phyloP scores from a whole-genome alignment of 2,329 filamentous ascomycete species.

The Thelonectria olida region DNA sequence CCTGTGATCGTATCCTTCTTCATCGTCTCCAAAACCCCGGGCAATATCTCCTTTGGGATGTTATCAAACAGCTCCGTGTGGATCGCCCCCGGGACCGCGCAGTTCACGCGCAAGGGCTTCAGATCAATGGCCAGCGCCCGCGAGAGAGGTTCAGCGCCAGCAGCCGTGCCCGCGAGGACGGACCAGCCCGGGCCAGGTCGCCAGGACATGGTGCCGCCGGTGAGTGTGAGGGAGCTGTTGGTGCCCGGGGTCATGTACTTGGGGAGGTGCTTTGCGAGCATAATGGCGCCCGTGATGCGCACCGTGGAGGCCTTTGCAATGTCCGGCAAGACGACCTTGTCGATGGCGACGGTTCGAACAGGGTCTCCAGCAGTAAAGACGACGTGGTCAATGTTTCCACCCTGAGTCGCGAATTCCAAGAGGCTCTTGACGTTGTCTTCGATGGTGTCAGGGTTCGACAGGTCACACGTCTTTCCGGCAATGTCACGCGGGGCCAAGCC shows the following conservation, averaged over 20 bases:
- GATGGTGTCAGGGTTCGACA: conserved; percentile 25
- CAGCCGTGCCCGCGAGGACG: conserved; percentile 57
- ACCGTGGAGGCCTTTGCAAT: conserved; percentile 56
- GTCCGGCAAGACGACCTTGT: conserved; percentile 50
- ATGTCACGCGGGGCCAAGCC: conserved; percentile 47
- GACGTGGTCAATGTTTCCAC: conserved; percentile 65
- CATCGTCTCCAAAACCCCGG: conserved; percentile 19
- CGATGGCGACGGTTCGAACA: conserved; percentile 47
- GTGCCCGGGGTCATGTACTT: conserved; percentile 53
- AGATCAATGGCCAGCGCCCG: conserved; percentile 69
- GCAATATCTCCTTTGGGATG: conserved; percentile 26
- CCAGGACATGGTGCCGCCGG: conserved; percentile 61
- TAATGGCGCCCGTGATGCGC: conserved; percentile 59
- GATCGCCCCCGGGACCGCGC: conserved; percentile 64
- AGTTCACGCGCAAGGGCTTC: conserved; percentile 70
- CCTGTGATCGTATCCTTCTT: conserved; percentile 29
- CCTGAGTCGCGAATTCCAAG: conserved; percentile 52
- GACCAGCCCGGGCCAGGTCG: conserved; percentile 62
- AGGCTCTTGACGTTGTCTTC: conserved; percentile 59
- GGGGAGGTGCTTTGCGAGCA: conserved; percentile 60
- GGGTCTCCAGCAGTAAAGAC: conserved; percentile 65
- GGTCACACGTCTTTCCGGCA: conserved; percentile 35
- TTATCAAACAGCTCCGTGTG: conserved; percentile 53
- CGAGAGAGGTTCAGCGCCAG: conserved; percentile 62
- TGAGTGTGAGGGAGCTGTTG: conserved; percentile 63